Evolutionary conservation across 805 yeast genomes (phyloP).

Genomic region (Teunomyces cretensis): DNA sequence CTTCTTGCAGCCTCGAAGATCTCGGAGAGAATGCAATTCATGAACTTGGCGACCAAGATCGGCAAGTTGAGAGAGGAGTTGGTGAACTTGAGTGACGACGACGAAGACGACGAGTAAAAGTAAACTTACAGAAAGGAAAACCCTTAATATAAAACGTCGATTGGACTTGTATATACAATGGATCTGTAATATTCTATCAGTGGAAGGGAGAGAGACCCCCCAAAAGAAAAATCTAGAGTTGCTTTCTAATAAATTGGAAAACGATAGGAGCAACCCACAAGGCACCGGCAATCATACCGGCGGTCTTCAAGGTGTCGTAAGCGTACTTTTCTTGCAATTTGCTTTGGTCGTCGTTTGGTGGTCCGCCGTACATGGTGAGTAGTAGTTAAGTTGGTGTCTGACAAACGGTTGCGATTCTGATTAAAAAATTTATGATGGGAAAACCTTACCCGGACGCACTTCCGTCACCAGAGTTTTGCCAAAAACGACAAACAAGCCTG

Average conservation of each 20-base stretch:
- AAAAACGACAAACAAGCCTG: background rate
- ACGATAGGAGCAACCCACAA: constrained; percentile 61
- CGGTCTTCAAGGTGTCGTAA: constrained; percentile 55
- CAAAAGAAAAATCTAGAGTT: constrained; percentile 26
- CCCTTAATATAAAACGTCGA: background rate
- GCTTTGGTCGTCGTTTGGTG: constrained; percentile 63
- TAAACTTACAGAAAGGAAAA: background rate
- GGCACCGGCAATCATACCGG: constrained; percentile 63
- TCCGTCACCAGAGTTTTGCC: too few relatives aligned
- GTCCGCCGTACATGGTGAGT: constrained; percentile 47
- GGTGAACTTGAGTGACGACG: constrained; percentile 20
- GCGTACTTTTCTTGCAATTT: constrained; percentile 64
- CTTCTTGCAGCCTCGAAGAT: constrained; percentile 81
- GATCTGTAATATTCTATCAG: background rate
- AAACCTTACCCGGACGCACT: background rate
- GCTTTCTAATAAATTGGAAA: constrained; percentile 53
- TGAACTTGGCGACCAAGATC: constrained; percentile 36
- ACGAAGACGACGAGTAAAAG: constrained; percentile 4
- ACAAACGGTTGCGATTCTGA: background rate
- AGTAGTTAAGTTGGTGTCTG: background rate
- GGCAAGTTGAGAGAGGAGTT: constrained; percentile 38
- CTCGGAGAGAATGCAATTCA: constrained; percentile 60
- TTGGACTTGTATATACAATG: constrained; percentile 1
- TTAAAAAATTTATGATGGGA: constrained; percentile 1
- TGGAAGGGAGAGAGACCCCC: background rate